Base-by-base conservation (phyloP, 2,329 filamentous ascomycete genomes). In the Ploettnerulaceae sp. region DNA sequence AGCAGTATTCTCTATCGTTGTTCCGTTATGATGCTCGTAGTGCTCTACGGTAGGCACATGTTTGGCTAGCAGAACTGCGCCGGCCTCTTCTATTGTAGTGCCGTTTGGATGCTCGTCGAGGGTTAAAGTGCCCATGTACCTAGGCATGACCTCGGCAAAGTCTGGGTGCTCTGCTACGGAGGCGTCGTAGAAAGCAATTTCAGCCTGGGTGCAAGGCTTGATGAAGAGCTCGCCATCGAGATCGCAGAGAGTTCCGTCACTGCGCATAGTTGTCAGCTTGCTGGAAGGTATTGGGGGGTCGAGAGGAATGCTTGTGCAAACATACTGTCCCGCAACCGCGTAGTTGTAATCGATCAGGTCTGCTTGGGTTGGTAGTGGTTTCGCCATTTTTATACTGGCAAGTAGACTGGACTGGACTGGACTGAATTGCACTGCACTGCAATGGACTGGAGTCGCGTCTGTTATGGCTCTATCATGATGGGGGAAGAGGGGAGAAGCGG, bases 171-270 rank as follows among this genome's bases (percentile, higher is more conserved):
- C 68, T 25, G 76, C 67, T 41, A 67, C 66, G 21, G 82, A 63
- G 20, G 71, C 82, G 64, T 95, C 80, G 73, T 98, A 98, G 67
- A 98, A 98, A 34, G 81, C 76, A 59, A 97, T 81, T 69, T 98
- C 93, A 54, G 82, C 75, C 53, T 81, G 70, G 0, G 87, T 95
- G 67, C 91, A 97, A 14, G 93, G 93, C 69, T 98, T 98, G 64
- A 96, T 88, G 64, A 98, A 86, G 25, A 97, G 74, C 54, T 85
- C 80, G 64, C 93, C 93, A 43, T 87, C 81, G 45, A 77, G 74
- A 62, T 95, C 89, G 63, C 84, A 89, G 59, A 95, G 79, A 36
- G 95, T 91, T 55, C 93, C 93, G 57, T 94, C 90, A 69, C 90
- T 96, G 63, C 35, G 34, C 17, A 46, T 35, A 31, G 17, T 17